Evolutionary conservation across 441 rosid genomes (phyloP), one percentile per base, ranked within the genome.

Genomic region (Eutrema salsugineum): DNA sequence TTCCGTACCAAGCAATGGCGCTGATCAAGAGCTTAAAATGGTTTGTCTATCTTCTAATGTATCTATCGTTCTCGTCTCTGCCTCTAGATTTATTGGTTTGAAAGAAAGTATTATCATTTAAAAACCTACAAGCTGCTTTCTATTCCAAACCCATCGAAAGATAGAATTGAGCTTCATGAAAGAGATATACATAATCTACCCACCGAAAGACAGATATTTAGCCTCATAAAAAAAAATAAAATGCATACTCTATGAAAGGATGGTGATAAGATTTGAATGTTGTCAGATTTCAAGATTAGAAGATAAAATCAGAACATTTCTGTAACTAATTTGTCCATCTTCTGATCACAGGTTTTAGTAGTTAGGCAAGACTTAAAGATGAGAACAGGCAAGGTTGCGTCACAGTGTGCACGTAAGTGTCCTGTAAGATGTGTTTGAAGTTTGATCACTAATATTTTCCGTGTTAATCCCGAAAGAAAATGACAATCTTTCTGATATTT

Each of bases 311-410:
- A 44, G 40, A 63, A 40, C 19, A 9, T 54, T 22, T 54, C 6
- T 70, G 22, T 55, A 5, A 22, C 61, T 68, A 16, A 63, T 38
- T 19, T 63, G 24, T 55, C 67, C 65, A 36, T 58, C 43, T 78
- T 72, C 11, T 77, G 33, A 22, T 82, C 15, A 68, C 87, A 90
- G 97, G 96, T 92, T 70, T 71, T 92, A 71, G 93, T 92, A 20
- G 94, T 87, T n/a, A 86, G 97, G 79, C 94, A 90, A 77, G 97
- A 92, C 83, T 81, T 91, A 76, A 94, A 86, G 87, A 94, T 94
- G 98, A 91, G 88, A 66, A 55, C 87, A 38, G 98, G 98, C 65
- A 94, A 94, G 84, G 84, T 76, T 74, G 96, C 97, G 1, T 89
- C 97, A 47, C 98, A 94, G 67, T 91, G 97, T 79, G 97, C 98